A percentile compares a stretch with the other conserved stretches of the same genome.
phyloP scores from a whole-genome alignment of 2,329 filamentous ascomycete species.

The Colletotrichum orchidophilum region DNA sequence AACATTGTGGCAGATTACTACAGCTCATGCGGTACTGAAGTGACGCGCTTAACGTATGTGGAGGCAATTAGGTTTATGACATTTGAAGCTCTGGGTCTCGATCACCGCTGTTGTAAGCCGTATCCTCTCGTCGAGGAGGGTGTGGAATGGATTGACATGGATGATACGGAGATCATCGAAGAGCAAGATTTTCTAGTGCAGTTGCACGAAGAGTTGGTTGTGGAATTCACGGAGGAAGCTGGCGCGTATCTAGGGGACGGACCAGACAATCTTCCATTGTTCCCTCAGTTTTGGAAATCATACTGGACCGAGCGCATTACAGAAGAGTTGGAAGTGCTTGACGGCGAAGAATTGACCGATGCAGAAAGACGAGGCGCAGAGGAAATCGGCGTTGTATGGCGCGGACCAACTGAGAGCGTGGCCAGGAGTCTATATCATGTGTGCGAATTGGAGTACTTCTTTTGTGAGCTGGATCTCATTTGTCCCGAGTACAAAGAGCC shows the following conservation, averaged over 20 bases:
- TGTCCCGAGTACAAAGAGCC: neutral
- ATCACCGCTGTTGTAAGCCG: neutral
- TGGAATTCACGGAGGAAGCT: neutral
- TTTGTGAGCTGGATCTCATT: neutral
- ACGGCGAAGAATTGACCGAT: neutral
- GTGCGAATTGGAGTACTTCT: neutral
- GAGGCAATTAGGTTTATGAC: neutral
- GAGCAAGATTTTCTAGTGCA: neutral
- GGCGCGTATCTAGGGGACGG: neutral
- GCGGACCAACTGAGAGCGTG: no score
- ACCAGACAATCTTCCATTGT: neutral
- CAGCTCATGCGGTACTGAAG: neutral
- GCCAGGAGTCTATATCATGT: neutral
- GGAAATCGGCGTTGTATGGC: neutral
- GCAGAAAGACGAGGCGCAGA: neutral
- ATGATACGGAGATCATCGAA: neutral
- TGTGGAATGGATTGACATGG: neutral
- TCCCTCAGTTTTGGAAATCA: neutral
- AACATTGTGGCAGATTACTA: neutral
- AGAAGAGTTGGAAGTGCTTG: neutral
- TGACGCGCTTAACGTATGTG: neutral
- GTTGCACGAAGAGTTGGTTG: neutral
- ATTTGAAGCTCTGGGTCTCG: neutral
- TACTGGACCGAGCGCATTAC: neutral
- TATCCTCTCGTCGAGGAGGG: accelerated